Evolutionary conservation across 2,329 filamentous ascomycete species (phyloP).

Genomic region (Colletotrichum navitas): DNA sequence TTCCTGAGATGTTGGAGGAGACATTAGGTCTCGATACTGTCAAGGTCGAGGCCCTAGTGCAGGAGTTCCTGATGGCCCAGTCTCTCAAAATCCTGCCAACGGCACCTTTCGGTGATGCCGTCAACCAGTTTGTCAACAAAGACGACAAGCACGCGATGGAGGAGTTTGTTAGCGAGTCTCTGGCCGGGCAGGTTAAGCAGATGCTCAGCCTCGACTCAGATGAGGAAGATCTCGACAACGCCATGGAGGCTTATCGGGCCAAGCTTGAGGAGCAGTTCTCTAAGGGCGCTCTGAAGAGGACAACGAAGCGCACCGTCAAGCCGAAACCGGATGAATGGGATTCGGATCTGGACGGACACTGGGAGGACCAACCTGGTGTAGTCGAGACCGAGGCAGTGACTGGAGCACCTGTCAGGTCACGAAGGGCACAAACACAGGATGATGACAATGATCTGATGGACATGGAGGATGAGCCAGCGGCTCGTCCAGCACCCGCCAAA

Average conservation of each 20-base stretch:
- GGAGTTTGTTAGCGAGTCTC: conserved; percentile 79
- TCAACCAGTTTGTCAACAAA: conserved; percentile 93
- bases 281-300: conserved; percentile 69
- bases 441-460: conserved; percentile 66
- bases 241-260: conserved; percentile 79
- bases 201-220: conserved; percentile 75
- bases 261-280: conserved; percentile 79
- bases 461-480: conserved; percentile 48
- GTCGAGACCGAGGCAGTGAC: conserved; percentile 60
- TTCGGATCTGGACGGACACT: conserved; percentile 87
- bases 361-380: conserved; percentile 83
- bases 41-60: conserved; percentile 89
- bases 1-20: conserved; percentile 74
- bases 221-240: conserved; percentile 76
- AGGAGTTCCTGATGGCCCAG: conserved; percentile 88
- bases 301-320: conserved; percentile 69
- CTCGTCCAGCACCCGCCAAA: conserved; percentile 52
- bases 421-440: conserved; percentile 48
- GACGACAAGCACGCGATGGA: conserved; percentile 95
- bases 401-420: conserved; percentile 48
- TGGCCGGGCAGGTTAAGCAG: conserved; percentile 77
- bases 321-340: conserved; percentile 88
- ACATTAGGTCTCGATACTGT: conserved; percentile 79
- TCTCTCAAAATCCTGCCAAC: conserved; percentile 93
- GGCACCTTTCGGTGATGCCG: conserved; percentile 91